phyloP scores from a whole-genome alignment of 2,329 filamentous ascomycete genomes.

The Daldinia sp. region DNA sequence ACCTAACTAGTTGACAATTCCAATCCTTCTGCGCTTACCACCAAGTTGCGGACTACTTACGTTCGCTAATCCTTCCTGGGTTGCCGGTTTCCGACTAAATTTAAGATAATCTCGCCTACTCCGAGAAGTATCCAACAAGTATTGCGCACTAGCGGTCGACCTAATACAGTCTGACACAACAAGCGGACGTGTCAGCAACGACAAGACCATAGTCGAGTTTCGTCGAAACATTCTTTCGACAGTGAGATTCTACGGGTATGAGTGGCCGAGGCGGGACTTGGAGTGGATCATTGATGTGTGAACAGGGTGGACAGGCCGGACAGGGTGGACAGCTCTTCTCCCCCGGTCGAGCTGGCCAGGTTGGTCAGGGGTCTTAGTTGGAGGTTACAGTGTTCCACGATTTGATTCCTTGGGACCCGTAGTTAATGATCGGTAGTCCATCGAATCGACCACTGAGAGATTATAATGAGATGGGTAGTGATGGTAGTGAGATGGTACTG shows the following conservation, averaged over 20 bases:
- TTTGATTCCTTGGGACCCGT: slow-evolving; percentile 38
- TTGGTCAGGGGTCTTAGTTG: slow-evolving; percentile 34
- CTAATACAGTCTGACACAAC: slow-evolving; percentile 35
- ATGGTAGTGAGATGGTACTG: slow-evolving; percentile 16
- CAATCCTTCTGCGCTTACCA: slow-evolving; percentile 2
- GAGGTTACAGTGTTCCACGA: slow-evolving; percentile 38
- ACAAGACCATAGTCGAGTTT: slow-evolving; percentile 19
- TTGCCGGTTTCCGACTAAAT: slow-evolving; percentile 21
- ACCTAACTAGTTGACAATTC: slow-evolving; percentile 5
- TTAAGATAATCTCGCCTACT: slow-evolving; percentile 42
- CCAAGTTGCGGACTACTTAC: slow-evolving; percentile 3
- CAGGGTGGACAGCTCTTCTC: not conserved
- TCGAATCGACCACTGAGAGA: slow-evolving; percentile 10
- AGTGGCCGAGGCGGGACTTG: slow-evolving; percentile 31
- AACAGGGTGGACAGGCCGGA: slow-evolving; percentile 2
- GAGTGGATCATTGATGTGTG: slow-evolving; percentile 15
- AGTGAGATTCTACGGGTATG: slow-evolving; percentile 15
- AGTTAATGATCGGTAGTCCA: slow-evolving; percentile 36
- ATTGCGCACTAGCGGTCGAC: slow-evolving; percentile 24
- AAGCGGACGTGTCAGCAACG: slow-evolving; percentile 38
- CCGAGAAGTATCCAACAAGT: slow-evolving; percentile 30
- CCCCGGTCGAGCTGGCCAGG: slow-evolving; percentile 20
- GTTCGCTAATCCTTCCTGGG: slow-evolving; percentile 31
- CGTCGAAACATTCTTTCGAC: slow-evolving; percentile 26
- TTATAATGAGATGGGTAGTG: not conserved